These are phyloP conservation scores for Porodaedalea pini DNA, from an alignment of 1,284 basidiomycete genomes.

Conservation along the genomic window DNA sequence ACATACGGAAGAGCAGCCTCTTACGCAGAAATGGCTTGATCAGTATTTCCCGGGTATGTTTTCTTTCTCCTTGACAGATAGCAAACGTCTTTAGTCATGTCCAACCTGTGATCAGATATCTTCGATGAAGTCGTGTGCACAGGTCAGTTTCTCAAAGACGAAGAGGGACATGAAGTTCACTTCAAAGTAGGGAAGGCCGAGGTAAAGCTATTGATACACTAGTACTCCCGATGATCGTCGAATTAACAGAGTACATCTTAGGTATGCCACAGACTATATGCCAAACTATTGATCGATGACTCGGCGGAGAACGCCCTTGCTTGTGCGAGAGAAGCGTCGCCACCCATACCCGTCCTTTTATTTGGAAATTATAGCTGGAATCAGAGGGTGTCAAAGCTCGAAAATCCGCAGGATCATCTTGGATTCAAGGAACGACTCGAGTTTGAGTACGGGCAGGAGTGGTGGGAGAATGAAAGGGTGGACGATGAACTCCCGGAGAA, in stretches of 20 bases:
- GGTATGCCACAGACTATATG: constrained; percentile 62
- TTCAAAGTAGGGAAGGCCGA: constrained; percentile 69
- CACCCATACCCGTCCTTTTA: constrained; percentile 56
- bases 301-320: constrained; percentile 73
- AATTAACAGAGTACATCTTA: constrained; percentile 26
- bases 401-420: constrained; percentile 49
- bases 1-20: constrained; percentile 50
- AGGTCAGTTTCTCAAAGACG: constrained; percentile 56
- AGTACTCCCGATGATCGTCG: neutral
- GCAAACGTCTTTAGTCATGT: neutral
- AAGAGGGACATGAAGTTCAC: constrained; percentile 45
- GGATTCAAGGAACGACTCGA: constrained; percentile 55
- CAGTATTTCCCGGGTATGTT: constrained; percentile 57
- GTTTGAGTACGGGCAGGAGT: constrained; percentile 45
- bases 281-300: constrained; percentile 72
- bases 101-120: constrained; percentile 39
- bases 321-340: constrained; percentile 39
- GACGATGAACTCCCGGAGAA: constrained; percentile 38
- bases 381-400: constrained; percentile 43
- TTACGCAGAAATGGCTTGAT: constrained; percentile 66
- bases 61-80: neutral
- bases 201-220: constrained; percentile 33
- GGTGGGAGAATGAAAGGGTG: constrained; percentile 54
- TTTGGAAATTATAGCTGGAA: constrained; percentile 83
- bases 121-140: constrained; percentile 74